Conservation (phyloP, 768 basidiomycete species). For the Erythrobasidium yunnanense region DNA sequence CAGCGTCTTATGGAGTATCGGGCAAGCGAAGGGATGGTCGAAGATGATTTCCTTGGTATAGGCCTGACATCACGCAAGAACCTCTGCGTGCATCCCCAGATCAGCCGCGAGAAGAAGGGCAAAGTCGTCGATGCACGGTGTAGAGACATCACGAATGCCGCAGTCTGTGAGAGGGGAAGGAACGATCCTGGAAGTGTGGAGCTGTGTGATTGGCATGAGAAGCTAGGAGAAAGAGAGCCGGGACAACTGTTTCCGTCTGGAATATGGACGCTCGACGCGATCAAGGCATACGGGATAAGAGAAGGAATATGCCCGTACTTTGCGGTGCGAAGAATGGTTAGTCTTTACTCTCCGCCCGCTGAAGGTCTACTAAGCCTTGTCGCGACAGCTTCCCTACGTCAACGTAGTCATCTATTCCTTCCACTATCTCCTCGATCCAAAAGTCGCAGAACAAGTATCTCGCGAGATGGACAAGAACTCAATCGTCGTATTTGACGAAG, state of each 20-base stretch:
- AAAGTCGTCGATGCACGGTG: constrained; percentile 93
- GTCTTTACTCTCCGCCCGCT: constrained; percentile 29
- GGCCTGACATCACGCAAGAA: constrained; percentile 94
- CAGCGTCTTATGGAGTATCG: constrained; percentile 89
- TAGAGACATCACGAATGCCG: constrained; percentile 81
- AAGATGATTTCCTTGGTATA: constrained; percentile 70
- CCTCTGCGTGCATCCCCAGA: constrained; percentile 87
- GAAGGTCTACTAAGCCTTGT: background rate
- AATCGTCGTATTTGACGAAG: constrained; percentile 98
- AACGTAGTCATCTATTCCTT: constrained; percentile 98
- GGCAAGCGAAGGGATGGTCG: constrained; percentile 55
- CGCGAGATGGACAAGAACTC: constrained; percentile 95
- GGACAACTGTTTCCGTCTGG: constrained; percentile 73
- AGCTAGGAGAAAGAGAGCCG: constrained; percentile 66
- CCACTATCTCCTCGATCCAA: constrained; percentile 95
- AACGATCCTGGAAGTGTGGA: constrained; percentile 80
- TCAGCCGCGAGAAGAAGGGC: constrained; percentile 95
- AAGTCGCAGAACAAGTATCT: constrained; percentile 97
- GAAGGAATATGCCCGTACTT: constrained; percentile 89
- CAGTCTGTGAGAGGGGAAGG: constrained; percentile 68
- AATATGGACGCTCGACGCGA: constrained; percentile 86
- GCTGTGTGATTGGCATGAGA: constrained; percentile 94
- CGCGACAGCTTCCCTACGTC: constrained; percentile 73
- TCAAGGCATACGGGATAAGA: constrained; percentile 75
- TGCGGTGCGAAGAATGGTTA: constrained; percentile 84